These are phyloP conservation scores for Russula compacta DNA, from an alignment of 768 basidiomycete genomes.

Conservation along the genomic window DNA sequence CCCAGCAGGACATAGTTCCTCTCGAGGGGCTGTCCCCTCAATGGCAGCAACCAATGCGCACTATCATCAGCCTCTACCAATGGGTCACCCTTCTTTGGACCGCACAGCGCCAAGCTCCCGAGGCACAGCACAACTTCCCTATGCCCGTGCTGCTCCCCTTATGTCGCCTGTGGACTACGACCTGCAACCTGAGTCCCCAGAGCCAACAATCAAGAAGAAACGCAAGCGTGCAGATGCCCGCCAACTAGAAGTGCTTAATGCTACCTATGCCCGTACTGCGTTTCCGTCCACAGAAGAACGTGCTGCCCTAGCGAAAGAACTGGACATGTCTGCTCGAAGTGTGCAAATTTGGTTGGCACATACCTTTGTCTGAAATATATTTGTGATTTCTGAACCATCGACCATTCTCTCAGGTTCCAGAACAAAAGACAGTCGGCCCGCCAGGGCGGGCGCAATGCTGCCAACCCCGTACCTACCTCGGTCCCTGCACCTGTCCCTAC, in stretches of 20 bases:
- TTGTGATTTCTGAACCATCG: not conserved
- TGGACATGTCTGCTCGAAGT: slow-evolving; percentile 78
- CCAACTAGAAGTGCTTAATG: slow-evolving; percentile 74
- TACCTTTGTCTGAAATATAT: not conserved
- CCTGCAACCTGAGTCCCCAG: slow-evolving; percentile 28
- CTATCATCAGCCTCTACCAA: slow-evolving; percentile 17
- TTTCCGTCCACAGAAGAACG: slow-evolving; percentile 86
- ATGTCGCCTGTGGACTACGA: slow-evolving; percentile 18
- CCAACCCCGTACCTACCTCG: not conserved
- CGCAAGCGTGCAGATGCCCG: slow-evolving; percentile 76
- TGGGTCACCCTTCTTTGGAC: slow-evolving; percentile 29
- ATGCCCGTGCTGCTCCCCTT: slow-evolving; percentile 34
- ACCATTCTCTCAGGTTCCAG: slow-evolving; percentile 14
- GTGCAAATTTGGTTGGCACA: slow-evolving; percentile 73
- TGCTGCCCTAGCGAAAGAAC: slow-evolving; percentile 58
- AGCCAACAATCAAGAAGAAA: slow-evolving; percentile 79
- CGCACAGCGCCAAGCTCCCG: slow-evolving; percentile 22
- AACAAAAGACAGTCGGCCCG: slow-evolving; percentile 18
- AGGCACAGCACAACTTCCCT: slow-evolving; percentile 37
- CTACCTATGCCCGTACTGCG: slow-evolving; percentile 70
- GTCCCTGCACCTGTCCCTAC: not conserved
- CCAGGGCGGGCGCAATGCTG: slow-evolving; percentile 5
- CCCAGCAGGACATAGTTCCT: slow-evolving; percentile 8
- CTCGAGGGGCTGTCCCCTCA: slow-evolving; percentile 18
- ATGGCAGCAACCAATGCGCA: slow-evolving; percentile 13